Base-by-base conservation (phyloP, 148 eudicot species). In the Cornus suecica region DNA sequence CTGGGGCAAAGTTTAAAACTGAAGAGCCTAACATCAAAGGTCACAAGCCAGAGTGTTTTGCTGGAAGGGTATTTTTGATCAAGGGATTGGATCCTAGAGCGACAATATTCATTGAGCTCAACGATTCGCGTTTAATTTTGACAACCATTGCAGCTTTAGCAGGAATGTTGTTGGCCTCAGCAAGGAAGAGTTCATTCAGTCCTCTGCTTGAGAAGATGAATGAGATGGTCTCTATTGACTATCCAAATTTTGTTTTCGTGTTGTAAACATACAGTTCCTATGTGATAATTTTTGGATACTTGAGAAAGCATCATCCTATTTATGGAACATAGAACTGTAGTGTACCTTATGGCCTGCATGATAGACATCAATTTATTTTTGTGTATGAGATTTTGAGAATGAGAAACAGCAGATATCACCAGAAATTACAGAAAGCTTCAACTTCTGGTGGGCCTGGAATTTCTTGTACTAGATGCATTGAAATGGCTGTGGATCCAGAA, bases 1-100 rank as follows among this genome's bases (percentile, higher is more conserved):
- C 67, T 77, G 25, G 75, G 68, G 18, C 74, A 80, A 66, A 78
- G 80, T 16, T 77, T 62, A 74, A 79, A 28, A 65, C 71, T 90
- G 78, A 87, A 76, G 80, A 87, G 76, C 29, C 80, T 95, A 73
- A 81, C 89, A 13, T 77, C 93, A 10, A 81, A 56, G 66, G 81
- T 61, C n/a, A 80, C 78, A 16, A 83, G 90, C 66, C 66, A 78
- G 10, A 88, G 84, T 78, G 83, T 91, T 64, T 48, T 92, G 73
- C 71, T 95, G 22, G 97, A 92, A 71, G 99, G 99, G 24, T 91
- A 92, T 78, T 86, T 94, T 75, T 48, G 15, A 48, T 48, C 18
- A 48, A 48, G 20, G 20, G 54, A 48, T 48, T 14, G 54, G 20
- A 48, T 16, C 54, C 20, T 11, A 48, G 54, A 48, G 54, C 13